Evolutionary conservation across 768 basidiomycete species (phyloP), one percentile per base, ranked within the genome.

Genomic region (Gyrodon lividus): DNA sequence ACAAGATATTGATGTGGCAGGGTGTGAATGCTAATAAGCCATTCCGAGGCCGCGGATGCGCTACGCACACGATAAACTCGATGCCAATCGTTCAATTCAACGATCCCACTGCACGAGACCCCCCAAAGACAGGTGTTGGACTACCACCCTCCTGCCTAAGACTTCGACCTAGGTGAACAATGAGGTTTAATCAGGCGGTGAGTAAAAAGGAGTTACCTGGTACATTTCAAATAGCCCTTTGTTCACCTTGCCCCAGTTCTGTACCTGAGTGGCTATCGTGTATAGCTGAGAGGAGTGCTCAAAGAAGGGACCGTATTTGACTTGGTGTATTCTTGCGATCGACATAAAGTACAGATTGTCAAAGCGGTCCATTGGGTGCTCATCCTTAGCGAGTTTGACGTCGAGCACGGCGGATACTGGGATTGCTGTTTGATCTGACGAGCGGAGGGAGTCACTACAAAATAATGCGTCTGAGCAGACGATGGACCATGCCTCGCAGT

Each of bases 181-280:
- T 23, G 42, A 45, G 30, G 28, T 35, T 30, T 3, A 20, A 6
- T 33, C 1, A 24, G 41, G 5, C 43, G 14, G 40, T 24, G 44
- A 17, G 30, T 47, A 31, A 23, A 44, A 20, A 30, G 46, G n/a
- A 34, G 51, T 58, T 61, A 83, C 89, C 75, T 92, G 83, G 67
- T 96, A 98, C 96, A 99, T 98, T 73, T 96, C 97, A 67, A 92
- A 82, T 50, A 98, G 66, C 6, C 97, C 94, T 31, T 80, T 79
- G 69, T 93, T 89, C 33, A 93, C 92, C 70, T 98, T 99, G 41
- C 72, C 74, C 92, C 92, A 99, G 56, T 79, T 84, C n/a, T 84
- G 83, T 16, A 96, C 92, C n/a, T 87, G 86, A 1, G 80, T 78
- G 7, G 93, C 92, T 50, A 98, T 92, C 46, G 87, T 83, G 65